Evolutionary conservation across 106 monocot species (phyloP), one percentile per base, ranked within the genome.

Genomic region (Alisma plantagoaquatica): DNA sequence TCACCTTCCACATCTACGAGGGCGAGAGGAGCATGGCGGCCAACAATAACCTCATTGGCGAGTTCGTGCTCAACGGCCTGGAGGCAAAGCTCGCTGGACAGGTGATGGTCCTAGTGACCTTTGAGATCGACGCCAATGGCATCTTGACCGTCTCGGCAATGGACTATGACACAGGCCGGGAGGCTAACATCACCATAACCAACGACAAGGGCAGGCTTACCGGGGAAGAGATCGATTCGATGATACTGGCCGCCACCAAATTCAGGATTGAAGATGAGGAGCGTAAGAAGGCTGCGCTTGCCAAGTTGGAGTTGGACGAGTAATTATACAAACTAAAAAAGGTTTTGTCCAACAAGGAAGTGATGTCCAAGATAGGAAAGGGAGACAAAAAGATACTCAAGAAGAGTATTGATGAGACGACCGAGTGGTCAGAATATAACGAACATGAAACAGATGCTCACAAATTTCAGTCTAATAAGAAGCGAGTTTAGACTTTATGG

Each of bases 261-360:
- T 75, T 69, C 70, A 70, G 51, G 53, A 52, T 64, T 0, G 75
- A 75, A 43, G 75, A 75, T 25, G 75, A 69, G 63, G 69, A 69
- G 46, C 57, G 51, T 41, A 75, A 63, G 70, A 69, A 63, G 64
- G 70, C 69, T 58, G 75, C 70, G 21, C 69, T 65, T 45, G 43
- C 77, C 10, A 83, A 83, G 77, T 77, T 77, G 42, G 27, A 73
- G 1, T 33, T 83, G 8, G 82, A 83, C 70, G 77, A 83, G 45
- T 84, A 84, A 23, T 43, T 79, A 0, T 84, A 79, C 75, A 84
- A 79, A 72, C 72, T 84, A 75, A 76, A 75, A 59, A n/a, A n/a
- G n/a, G n/a, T n/a, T n/a, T n/a, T 57, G 41, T 23, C 42, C 42
- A 27, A 57, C 22, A 43, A 57, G 60, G 47, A 60, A 46, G 21